phyloP scores from a whole-genome alignment of 2,329 filamentous ascomycete species.

The Exophiala sideris region DNA sequence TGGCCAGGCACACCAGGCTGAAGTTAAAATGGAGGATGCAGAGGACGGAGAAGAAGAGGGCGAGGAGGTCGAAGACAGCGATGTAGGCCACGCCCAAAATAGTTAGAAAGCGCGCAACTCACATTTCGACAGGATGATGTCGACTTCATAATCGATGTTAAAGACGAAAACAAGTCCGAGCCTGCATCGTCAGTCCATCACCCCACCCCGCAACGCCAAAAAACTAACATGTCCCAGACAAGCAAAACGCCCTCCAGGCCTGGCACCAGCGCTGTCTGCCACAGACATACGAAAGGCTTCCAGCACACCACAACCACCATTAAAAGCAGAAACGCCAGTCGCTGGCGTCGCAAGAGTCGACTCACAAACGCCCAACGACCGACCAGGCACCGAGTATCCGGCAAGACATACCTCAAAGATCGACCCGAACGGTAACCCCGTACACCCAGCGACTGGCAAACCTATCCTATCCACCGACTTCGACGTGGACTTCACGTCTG shows the following conservation, averaged over 20 bases:
- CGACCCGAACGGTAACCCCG: slow-evolving; percentile 71
- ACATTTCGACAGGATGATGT: slow-evolving; percentile 42
- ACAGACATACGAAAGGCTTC: slow-evolving; percentile 36
- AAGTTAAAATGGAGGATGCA: slow-evolving; percentile 31
- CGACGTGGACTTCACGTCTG: slow-evolving; percentile 67
- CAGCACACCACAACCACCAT: slow-evolving; percentile 35
- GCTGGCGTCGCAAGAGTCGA: slow-evolving; percentile 21
- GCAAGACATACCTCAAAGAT: slow-evolving; percentile 72
- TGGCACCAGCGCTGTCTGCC: slow-evolving; percentile 33
- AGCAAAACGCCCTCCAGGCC: slow-evolving; percentile 37
- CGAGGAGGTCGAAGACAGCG: slow-evolving; percentile 33
- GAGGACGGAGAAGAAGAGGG: slow-evolving; percentile 29
- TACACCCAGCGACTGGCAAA: slow-evolving; percentile 70
- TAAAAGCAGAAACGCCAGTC: slow-evolving; percentile 23
- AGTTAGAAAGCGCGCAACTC: slow-evolving; percentile 40
- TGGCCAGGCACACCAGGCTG: slow-evolving; percentile 10
- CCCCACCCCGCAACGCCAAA: slow-evolving; percentile 5
- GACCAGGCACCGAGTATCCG: slow-evolving; percentile 62
- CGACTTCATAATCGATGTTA: slow-evolving; percentile 49
- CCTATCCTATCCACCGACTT: slow-evolving; percentile 79
- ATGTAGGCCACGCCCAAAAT: slow-evolving; percentile 34
- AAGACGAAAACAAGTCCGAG: slow-evolving; percentile 39
- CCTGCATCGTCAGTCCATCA: slow-evolving; percentile 36
- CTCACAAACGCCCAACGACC: slow-evolving; percentile 38
- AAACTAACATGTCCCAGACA: slow-evolving; percentile 25